Conservation (phyloP, 1,284 basidiomycete genomes). For the Tetrapyrgos nigripes region DNA sequence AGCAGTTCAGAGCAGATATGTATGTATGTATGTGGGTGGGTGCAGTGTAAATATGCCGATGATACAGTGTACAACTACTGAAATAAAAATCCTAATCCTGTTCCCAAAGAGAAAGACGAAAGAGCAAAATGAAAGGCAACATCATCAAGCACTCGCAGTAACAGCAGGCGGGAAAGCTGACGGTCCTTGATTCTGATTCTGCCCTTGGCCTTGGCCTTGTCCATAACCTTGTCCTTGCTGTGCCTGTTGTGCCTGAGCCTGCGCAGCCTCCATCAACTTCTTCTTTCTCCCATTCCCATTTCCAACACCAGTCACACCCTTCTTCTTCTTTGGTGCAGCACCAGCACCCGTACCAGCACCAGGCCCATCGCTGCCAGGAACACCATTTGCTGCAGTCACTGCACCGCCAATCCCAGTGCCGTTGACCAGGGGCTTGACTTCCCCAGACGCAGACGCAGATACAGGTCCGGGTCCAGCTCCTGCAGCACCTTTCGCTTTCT, state of each 20-base stretch:
- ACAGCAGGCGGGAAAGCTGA: conserved; percentile 55
- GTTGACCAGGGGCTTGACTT: background rate
- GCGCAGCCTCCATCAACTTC: conserved; percentile 32
- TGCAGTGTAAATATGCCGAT: background rate
- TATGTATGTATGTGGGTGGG: background rate
- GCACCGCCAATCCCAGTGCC: background rate
- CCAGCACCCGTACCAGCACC: background rate
- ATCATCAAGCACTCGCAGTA: conserved; percentile 52
- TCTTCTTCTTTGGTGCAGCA: conserved; percentile 23
- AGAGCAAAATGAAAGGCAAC: background rate
- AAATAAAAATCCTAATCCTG: too few relatives aligned
- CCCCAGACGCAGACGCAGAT: background rate
- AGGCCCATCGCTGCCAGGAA: background rate
- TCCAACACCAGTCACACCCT: conserved; percentile 35
- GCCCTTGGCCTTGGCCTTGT: conserved; percentile 21
- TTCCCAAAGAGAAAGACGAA: too few relatives aligned
- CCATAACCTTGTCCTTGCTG: conserved; percentile 27
- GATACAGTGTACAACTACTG: background rate
- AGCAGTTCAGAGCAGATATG: background rate
- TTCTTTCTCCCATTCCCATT: conserved; percentile 52
- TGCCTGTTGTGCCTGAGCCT: conserved; percentile 13
- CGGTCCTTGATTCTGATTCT: conserved; percentile 11
- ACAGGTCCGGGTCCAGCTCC: background rate
- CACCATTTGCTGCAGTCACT: background rate
- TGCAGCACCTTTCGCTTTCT: conserved; percentile 36